Evolutionary conservation across 768 basidiomycete genomes (phyloP).

Genomic region (Strobilomyces echinocephalus): DNA sequence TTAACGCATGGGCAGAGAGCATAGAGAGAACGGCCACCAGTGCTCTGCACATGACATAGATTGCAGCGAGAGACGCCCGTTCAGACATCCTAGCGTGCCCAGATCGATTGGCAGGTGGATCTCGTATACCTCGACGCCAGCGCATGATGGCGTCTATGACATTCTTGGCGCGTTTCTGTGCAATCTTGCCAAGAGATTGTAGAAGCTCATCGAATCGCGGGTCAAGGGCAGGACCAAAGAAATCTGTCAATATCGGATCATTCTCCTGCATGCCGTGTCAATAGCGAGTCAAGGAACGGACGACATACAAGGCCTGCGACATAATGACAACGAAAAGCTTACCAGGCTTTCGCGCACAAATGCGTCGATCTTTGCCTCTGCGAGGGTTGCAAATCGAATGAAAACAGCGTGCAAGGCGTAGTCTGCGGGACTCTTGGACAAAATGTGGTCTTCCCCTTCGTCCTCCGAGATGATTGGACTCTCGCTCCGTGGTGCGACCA

Average conservation of each 20-base stretch:
- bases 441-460: slow-evolving; percentile 55
- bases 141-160: slow-evolving; percentile 84
- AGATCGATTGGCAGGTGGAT: slow-evolving; percentile 41
- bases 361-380: slow-evolving; percentile 73
- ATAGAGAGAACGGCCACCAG: slow-evolving; percentile 72
- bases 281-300: not conserved
- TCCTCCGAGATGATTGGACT: slow-evolving; percentile 54
- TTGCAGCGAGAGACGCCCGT: slow-evolving; percentile 75
- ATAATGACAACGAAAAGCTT: slow-evolving; percentile 24
- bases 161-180: slow-evolving; percentile 76
- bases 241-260: slow-evolving; percentile 60
- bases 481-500: slow-evolving; percentile 48
- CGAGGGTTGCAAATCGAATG: slow-evolving; percentile 75
- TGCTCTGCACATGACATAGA: slow-evolving; percentile 87
- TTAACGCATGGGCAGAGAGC: slow-evolving; percentile 71
- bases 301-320: not conserved
- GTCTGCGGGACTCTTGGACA: slow-evolving; percentile 80
- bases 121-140: slow-evolving; percentile 78
- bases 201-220: slow-evolving; percentile 78
- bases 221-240: slow-evolving; percentile 71
- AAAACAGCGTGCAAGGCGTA: slow-evolving; percentile 87
- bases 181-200: slow-evolving; percentile 80
- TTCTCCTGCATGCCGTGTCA: slow-evolving; percentile 47
- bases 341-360: slow-evolving; percentile 70
- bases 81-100: slow-evolving; percentile 40